Percentiles rank a stretch among this genome's conserved stretches.
phyloP scores from a whole-genome alignment of 164 flowering plant genomes.

The Magnolia officinalis region DNA sequence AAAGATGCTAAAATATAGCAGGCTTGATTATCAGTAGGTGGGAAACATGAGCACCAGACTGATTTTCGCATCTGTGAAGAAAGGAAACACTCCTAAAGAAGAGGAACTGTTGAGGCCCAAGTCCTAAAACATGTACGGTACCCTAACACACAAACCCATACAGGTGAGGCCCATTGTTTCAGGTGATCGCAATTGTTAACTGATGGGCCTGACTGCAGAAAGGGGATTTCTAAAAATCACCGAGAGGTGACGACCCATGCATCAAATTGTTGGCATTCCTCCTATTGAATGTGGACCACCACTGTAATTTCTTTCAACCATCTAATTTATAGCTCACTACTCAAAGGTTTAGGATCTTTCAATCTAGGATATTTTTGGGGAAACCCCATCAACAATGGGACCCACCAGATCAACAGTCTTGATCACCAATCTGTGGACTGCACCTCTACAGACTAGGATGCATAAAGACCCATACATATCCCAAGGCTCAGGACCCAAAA shows the following conservation, averaged over 20 bases:
- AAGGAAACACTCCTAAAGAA: not conserved
- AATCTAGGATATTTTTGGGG: too few species aligned
- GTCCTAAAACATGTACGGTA: not conserved
- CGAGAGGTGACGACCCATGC: not conserved
- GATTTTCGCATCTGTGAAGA: not conserved
- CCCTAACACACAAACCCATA: not conserved
- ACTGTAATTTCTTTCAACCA: not conserved
- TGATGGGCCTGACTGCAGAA: not conserved
- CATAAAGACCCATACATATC: not conserved
- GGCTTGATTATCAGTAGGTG: not conserved
- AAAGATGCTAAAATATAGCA: too few species aligned
- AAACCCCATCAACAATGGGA: too few species aligned
- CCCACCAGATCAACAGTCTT: not conserved
- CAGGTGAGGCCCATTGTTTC: too few species aligned
- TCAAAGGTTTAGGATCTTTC: too few species aligned
- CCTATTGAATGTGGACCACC: not conserved
- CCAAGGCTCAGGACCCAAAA: not conserved
- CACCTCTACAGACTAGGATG: not conserved
- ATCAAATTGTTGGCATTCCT: not conserved
- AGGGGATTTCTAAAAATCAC: not conserved
- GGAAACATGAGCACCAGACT: not conserved
- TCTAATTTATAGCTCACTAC: not conserved
- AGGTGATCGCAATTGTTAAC: not conserved
- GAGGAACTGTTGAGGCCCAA: not conserved
- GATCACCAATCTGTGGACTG: not conserved